Percentiles rank a stretch among this genome's conserved stretches.
Conservation (phyloP, 2,329 filamentous ascomycete genomes). For the Bertia moriformis region DNA sequence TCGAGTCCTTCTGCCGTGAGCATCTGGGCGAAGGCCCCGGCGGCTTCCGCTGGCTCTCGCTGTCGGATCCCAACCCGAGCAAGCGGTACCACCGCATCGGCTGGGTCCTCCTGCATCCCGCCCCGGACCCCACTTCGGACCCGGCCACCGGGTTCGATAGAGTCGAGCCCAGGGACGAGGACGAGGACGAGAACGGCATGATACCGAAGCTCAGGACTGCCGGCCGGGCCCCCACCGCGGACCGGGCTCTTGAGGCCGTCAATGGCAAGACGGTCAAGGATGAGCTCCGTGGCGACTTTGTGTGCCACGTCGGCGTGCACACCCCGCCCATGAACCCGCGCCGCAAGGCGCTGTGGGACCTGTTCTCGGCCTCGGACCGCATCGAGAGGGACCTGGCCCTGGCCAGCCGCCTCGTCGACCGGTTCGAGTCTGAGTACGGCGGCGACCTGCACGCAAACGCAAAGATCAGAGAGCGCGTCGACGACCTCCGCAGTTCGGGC, state of each 20-base stretch:
- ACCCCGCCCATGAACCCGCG: conserved; percentile 72
- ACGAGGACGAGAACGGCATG: conserved; percentile 35
- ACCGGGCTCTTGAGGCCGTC: conserved; percentile 81
- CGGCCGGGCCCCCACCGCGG: conserved; percentile 45
- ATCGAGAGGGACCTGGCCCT: conserved; percentile 80
- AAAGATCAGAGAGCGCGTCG: conserved; percentile 75
- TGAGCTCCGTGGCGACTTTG: conserved; percentile 83
- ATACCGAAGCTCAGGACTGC: conserved; percentile 35
- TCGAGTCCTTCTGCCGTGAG: conserved; percentile 88
- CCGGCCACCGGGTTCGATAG: conserved; percentile 50
- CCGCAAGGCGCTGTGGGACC: conserved; percentile 92
- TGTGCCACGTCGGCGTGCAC: conserved; percentile 92
- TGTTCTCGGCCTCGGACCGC: conserved; percentile 86
- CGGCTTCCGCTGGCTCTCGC: conserved; percentile 86
- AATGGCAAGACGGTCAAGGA: conserved; percentile 97
- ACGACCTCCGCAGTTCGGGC: conserved; percentile 63
- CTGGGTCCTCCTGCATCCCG: conserved; percentile 87
- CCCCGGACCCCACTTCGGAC: conserved; percentile 52
- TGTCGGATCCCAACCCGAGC: conserved; percentile 90
- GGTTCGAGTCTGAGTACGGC: conserved; percentile 73
- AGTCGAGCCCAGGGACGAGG: conserved; percentile 59
- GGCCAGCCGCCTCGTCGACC: conserved; percentile 69
- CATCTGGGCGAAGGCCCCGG: conserved; percentile 81
- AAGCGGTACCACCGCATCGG: conserved; percentile 97
- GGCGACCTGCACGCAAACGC: conserved; percentile 63